Percentiles rank a stretch among this genome's conserved stretches.
These are phyloP conservation scores for Hortaea sp. DNA, from an alignment of 2,329 filamentous ascomycete genomes.

Conservation along the genomic window DNA sequence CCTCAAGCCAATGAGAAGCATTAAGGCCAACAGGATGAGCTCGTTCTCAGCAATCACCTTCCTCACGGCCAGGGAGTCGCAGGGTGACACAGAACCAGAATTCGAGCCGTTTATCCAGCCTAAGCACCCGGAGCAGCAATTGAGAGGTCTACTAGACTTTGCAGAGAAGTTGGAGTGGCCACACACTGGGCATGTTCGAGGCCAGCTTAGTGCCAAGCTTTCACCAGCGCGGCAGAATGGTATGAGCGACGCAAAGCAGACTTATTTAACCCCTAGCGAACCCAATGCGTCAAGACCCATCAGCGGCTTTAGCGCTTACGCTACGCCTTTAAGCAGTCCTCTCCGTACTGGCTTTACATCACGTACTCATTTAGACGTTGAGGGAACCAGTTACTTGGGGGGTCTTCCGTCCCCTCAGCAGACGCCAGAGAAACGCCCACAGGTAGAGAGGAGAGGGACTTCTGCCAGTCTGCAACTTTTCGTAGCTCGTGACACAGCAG, in stretches of 20 bases:
- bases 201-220: constrained; percentile 1
- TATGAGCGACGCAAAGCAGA: not conserved
- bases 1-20: not conserved
- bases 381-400: not conserved
- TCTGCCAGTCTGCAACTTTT: constrained; percentile 10
- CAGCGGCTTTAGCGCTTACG: constrained; percentile 10
- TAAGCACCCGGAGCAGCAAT: constrained; percentile 30
- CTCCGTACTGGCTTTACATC: constrained; percentile 1
- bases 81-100: constrained; percentile 4
- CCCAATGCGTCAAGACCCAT: constrained; percentile 1
- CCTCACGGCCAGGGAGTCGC: constrained; percentile 13
- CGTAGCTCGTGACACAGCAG: not conserved
- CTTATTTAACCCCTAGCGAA: not conserved
- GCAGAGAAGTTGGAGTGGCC: constrained; percentile 43
- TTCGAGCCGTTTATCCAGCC: constrained; percentile 24
- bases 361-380: not conserved
- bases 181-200: constrained; percentile 13
- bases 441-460: not conserved
- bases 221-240: not conserved
- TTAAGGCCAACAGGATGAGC: constrained; percentile 10
- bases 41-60: constrained; percentile 18
- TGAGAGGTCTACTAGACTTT: constrained; percentile 42
- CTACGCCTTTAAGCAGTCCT: constrained; percentile 13
- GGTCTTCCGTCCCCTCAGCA: constrained; percentile 1
- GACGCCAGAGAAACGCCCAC: not conserved